Conservation (phyloP, 192 early-diverging fungal species). For the Coemansia sp. region DNA sequence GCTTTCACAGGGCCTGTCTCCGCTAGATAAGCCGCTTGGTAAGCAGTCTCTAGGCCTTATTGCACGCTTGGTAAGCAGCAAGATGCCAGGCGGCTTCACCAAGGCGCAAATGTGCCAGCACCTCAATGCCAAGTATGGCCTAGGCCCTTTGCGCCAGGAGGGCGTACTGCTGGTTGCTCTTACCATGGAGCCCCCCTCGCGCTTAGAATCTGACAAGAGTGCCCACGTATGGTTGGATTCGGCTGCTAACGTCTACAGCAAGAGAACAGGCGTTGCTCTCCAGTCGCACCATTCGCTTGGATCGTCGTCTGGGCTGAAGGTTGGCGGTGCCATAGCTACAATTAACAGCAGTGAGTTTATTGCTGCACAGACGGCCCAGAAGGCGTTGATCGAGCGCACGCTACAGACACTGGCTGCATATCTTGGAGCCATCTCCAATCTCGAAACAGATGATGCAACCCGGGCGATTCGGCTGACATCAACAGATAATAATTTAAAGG, state of each 20-base stretch:
- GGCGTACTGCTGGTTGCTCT: slow-evolving; percentile 76
- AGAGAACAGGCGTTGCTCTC: slow-evolving; percentile 60
- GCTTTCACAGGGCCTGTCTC: slow-evolving; percentile 67
- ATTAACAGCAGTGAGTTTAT: slow-evolving; percentile 91
- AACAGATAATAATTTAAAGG: not conserved
- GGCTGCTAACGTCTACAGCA: slow-evolving; percentile 70
- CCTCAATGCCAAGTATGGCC: slow-evolving; percentile 68
- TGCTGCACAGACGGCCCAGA: slow-evolving; percentile 71
- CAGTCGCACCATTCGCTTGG: slow-evolving; percentile 42
- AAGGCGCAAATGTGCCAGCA: slow-evolving; percentile 75
- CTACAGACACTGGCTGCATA: slow-evolving; percentile 80
- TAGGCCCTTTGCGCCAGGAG: slow-evolving; percentile 75
- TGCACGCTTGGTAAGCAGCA: slow-evolving; percentile 77
- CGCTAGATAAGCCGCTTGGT: slow-evolving; percentile 69
- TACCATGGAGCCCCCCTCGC: slow-evolving; percentile 79
- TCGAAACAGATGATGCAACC: slow-evolving; percentile 54
- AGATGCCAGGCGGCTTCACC: slow-evolving; percentile 94
- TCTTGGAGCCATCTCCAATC: slow-evolving; percentile 65
- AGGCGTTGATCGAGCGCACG: slow-evolving; percentile 70
- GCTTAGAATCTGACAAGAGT: slow-evolving; percentile 71
- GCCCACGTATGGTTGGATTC: slow-evolving; percentile 80
- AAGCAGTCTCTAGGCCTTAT: slow-evolving; percentile 77
- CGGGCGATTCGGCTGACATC: not conserved
- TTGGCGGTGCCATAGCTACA: slow-evolving; percentile 52
- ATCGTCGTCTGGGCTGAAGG: not conserved